These are phyloP conservation scores for Gyromitra esculenta DNA, from an alignment of 2,329 filamentous ascomycete species.

Conservation along the genomic window DNA sequence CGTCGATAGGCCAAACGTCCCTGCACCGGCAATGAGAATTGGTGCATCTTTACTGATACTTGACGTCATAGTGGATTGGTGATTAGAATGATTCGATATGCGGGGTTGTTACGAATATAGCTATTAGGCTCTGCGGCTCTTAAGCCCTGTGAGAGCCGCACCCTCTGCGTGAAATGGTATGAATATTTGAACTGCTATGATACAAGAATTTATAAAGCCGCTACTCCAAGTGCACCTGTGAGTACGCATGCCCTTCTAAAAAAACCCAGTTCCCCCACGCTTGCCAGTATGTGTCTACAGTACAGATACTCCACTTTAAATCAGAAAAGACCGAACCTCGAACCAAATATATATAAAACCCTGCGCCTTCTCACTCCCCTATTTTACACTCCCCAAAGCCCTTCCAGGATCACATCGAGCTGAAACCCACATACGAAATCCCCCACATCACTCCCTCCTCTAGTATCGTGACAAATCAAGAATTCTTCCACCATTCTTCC, in stretches of 20 bases:
- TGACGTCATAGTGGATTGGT: background rate
- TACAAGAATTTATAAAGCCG: conserved; percentile 43
- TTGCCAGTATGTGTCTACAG: conserved; percentile 38
- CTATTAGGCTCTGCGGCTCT: background rate
- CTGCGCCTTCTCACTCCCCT: conserved; percentile 27
- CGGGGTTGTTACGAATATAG: conserved; percentile 1
- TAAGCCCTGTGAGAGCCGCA: conserved; percentile 1
- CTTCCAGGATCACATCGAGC: conserved; percentile 6
- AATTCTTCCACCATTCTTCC: conserved; percentile 50
- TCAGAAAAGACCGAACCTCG: conserved; percentile 15
- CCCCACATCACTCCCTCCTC: background rate
- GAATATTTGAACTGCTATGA: conserved; percentile 35
- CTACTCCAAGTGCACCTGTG: conserved; percentile 47
- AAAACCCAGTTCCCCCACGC: conserved; percentile 20
- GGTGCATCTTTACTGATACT: conserved; percentile 6
- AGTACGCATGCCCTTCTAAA: conserved; percentile 42
- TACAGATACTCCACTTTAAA: conserved; percentile 42
- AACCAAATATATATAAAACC: conserved; percentile 47
- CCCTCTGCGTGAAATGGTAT: conserved; percentile 12
- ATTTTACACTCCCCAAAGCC: conserved; percentile 38
- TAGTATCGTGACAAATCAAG: conserved; percentile 35
- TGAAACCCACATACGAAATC: background rate
- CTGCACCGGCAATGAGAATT: conserved; percentile 63
- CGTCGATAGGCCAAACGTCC: conserved; percentile 66
- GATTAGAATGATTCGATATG: background rate